A percentile compares a stretch with the other conserved stretches of the same genome.
Conservation (phyloP, 1,284 basidiomycete species). For the Coniophora puteana region DNA sequence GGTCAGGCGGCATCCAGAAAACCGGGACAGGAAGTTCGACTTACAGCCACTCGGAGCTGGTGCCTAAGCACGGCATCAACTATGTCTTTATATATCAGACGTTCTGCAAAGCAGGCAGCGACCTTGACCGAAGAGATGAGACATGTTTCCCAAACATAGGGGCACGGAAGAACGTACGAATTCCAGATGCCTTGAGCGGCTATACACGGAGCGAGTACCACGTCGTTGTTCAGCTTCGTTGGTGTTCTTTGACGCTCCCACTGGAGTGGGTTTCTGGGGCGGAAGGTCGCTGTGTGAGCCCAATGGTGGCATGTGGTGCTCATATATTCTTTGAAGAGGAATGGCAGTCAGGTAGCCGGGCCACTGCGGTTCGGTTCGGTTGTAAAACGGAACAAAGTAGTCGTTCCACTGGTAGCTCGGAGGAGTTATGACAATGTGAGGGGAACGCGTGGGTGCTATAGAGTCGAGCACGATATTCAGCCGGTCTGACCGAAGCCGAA, state of each 20-base stretch:
- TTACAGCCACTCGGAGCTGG: constrained; percentile 34
- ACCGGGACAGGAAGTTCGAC: constrained; percentile 16
- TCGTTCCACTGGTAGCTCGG: constrained; percentile 34
- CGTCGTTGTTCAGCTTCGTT: background rate
- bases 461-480: constrained; percentile 27
- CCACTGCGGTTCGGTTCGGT: constrained; percentile 30
- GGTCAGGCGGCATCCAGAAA: no score
- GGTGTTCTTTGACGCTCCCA: no score
- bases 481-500: constrained; percentile 26
- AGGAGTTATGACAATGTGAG: constrained; percentile 49
- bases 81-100: constrained; percentile 29
- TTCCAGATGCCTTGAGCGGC: background rate
- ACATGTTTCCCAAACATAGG: background rate
- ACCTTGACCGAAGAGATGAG: constrained; percentile 22
- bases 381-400: constrained; percentile 29
- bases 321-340: no score
- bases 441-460: constrained; percentile 22
- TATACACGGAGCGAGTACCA: background rate
- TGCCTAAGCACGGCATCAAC: constrained; percentile 31
- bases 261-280: no score
- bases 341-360: constrained; percentile 16
- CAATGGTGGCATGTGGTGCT: constrained; percentile 17
- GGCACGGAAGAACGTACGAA: no score
- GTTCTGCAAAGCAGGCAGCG: constrained; percentile 28
- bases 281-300: no score